Evolutionary conservation across 1,284 basidiomycete species (phyloP).

Genomic region (Pseudozyma tsukubaensis): DNA sequence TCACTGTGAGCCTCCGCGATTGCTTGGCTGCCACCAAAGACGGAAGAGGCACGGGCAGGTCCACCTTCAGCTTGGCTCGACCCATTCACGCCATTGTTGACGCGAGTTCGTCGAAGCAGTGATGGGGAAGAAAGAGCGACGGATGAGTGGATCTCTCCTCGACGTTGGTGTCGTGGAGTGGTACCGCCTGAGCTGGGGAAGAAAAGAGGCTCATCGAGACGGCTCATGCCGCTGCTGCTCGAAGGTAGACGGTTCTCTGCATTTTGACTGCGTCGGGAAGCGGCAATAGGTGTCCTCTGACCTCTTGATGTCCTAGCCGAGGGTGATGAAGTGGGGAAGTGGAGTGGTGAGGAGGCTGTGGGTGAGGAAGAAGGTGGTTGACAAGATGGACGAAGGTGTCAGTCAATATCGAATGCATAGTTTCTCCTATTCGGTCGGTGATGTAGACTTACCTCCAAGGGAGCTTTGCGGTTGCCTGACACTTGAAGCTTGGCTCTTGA

Average conservation of each 20-base stretch:
- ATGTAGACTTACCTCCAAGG: conserved; percentile 32
- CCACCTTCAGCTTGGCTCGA: conserved; percentile 18
- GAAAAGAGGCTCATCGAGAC: conserved; percentile 62
- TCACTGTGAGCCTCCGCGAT: conserved; percentile 73
- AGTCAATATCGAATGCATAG: not conserved
- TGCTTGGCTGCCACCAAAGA: conserved; percentile 81
- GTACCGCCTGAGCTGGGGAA: conserved; percentile 64
- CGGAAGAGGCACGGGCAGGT: conserved; percentile 78
- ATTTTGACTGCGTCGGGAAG: conserved; percentile 30
- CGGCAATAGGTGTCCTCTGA: conserved; percentile 39
- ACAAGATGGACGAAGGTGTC: not conserved
- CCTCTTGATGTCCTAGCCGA: conserved; percentile 50
- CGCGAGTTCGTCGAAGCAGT: conserved; percentile 25
- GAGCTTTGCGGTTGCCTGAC: conserved; percentile 33
- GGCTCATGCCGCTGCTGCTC: conserved; percentile 47
- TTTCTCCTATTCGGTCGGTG: not conserved
- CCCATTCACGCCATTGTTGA: conserved; percentile 17
- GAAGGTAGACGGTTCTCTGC: conserved; percentile 48
- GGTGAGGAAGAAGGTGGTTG: not conserved
- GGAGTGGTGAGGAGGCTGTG: conserved; percentile 58
- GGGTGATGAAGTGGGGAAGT: conserved; percentile 64
- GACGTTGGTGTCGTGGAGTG: conserved; percentile 58
- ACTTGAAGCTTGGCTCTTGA: conserved; percentile 45
- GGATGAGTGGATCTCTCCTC: conserved; percentile 66
- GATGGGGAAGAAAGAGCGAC: conserved; percentile 57